A percentile compares a stretch with the other conserved stretches of the same genome.
Evolutionary conservation across 2,329 filamentous ascomycete genomes (phyloP).

Genomic region (Madurella fahalii): DNA sequence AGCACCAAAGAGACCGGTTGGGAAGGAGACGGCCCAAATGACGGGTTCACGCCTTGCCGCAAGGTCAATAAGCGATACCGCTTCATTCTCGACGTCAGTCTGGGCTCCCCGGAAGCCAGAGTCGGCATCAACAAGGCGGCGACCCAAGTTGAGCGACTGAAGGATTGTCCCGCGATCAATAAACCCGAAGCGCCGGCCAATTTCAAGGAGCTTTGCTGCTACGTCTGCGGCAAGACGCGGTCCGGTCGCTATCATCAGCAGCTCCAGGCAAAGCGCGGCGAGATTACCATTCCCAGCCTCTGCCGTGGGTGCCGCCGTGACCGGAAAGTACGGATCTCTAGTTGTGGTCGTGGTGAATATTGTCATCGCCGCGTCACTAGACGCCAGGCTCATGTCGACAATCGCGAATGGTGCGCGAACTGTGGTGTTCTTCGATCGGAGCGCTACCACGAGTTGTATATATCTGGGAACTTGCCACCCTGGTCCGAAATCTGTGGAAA

Average conservation of each 20-base stretch:
- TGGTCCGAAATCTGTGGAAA: conserved; percentile 7
- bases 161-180: background rate
- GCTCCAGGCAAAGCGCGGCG: background rate
- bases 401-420: conserved; percentile 12
- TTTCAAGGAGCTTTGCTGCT: background rate
- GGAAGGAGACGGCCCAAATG: background rate
- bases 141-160: background rate
- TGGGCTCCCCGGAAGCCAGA: background rate
- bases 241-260: conserved; percentile 1
- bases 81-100: conserved; percentile 3
- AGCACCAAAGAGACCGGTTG: conserved; percentile 14
- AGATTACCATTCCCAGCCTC: conserved; percentile 3
- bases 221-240: conserved; percentile 2
- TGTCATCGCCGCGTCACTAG: background rate
- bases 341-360: background rate
- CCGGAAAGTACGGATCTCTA: background rate
- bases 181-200: background rate
- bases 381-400: conserved; percentile 1
- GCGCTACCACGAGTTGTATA: conserved; percentile 6
- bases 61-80: conserved; percentile 4
- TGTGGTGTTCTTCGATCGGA: conserved; percentile 16
- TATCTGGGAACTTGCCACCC: background rate
- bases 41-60: background rate
- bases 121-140: background rate
- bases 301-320: conserved; percentile 9